A percentile compares a stretch with the other conserved stretches of the same genome.
Conservation (phyloP, 257 asterid species). For the Ophiorrhiza pumila region DNA sequence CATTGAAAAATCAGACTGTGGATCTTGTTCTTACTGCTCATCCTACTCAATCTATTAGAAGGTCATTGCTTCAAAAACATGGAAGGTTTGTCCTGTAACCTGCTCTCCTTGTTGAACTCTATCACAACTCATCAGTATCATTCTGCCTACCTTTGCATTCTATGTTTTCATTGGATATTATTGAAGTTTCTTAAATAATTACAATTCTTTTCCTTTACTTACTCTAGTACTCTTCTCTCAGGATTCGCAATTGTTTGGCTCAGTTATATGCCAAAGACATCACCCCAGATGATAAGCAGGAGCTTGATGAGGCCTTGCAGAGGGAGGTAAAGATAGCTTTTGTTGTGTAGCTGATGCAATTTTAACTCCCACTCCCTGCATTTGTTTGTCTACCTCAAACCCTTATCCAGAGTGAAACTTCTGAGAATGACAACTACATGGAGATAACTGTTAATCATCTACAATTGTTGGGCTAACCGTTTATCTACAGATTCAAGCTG, state of each 20-base stretch:
- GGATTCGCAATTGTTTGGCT: constrained; percentile 47
- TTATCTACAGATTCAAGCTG: constrained; percentile 43
- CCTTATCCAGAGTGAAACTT: no score
- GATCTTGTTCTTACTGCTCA: constrained; percentile 54
- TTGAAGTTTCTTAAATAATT: constrained; percentile 3
- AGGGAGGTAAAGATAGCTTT: constrained; percentile 37
- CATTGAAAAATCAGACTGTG: constrained; percentile 51
- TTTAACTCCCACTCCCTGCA: not conserved
- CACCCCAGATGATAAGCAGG: constrained; percentile 48
- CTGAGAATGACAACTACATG: not conserved
- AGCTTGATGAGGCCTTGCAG: constrained; percentile 50
- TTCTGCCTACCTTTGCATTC: not conserved
- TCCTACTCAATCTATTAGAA: constrained; percentile 48
- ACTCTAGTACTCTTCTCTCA: constrained; percentile 9
- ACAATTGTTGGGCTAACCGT: not conserved
- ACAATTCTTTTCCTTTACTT: constrained; percentile 1
- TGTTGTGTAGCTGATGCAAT: not conserved
- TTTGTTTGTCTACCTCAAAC: not conserved
- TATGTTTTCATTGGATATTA: not conserved
- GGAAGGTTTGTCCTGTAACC: constrained; percentile 30
- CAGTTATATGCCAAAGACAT: constrained; percentile 47
- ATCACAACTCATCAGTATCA: not conserved
- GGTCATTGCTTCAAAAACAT: constrained; percentile 53
- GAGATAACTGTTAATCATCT: not conserved
- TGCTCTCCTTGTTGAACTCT: not conserved